Evolutionary conservation across 495 filamentous ascomycete species (phyloP).

Genomic region (Daldinia childiae): DNA sequence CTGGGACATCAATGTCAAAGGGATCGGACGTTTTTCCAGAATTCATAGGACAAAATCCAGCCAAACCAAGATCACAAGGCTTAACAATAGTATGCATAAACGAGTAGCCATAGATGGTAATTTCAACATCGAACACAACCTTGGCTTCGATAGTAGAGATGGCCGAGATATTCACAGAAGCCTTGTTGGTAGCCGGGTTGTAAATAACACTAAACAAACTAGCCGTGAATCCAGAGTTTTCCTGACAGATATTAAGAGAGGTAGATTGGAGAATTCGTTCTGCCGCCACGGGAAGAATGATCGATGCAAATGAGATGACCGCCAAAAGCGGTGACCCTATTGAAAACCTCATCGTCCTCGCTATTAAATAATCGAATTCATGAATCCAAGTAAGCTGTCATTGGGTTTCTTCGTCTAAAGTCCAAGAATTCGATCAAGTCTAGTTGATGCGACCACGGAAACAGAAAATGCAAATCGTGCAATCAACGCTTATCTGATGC

Average conservation of each 20-base stretch:
- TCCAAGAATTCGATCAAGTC: background rate
- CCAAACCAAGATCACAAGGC: slow-evolving; percentile 75
- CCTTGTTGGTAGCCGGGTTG: slow-evolving; percentile 73
- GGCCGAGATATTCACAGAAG: slow-evolving; percentile 80
- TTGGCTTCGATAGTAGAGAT: slow-evolving; percentile 85
- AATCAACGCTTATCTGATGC: background rate
- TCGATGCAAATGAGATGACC: slow-evolving; percentile 43
- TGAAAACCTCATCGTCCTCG: slow-evolving; percentile 28
- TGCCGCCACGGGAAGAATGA: slow-evolving; percentile 46
- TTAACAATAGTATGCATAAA: slow-evolving; percentile 70
- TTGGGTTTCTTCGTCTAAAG: slow-evolving; percentile 4
- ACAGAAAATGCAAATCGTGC: background rate
- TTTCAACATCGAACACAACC: slow-evolving; percentile 80
- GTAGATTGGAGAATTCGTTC: slow-evolving; percentile 69
- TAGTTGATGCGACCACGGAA: slow-evolving; percentile 23
- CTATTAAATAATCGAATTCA: slow-evolving; percentile 5
- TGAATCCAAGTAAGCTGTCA: slow-evolving; percentile 16
- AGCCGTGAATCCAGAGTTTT: slow-evolving; percentile 81
- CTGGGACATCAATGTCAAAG: slow-evolving; percentile 69
- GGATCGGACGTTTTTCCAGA: slow-evolving; percentile 79
- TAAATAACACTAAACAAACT: slow-evolving; percentile 84
- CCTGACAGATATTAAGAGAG: slow-evolving; percentile 80
- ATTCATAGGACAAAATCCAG: slow-evolving; percentile 92
- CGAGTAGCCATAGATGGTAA: slow-evolving; percentile 84
- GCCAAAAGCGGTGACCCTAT: slow-evolving; percentile 27